Conservation (phyloP, 371 early-diverging fungal species). For the Ordospora pajunii region DNA sequence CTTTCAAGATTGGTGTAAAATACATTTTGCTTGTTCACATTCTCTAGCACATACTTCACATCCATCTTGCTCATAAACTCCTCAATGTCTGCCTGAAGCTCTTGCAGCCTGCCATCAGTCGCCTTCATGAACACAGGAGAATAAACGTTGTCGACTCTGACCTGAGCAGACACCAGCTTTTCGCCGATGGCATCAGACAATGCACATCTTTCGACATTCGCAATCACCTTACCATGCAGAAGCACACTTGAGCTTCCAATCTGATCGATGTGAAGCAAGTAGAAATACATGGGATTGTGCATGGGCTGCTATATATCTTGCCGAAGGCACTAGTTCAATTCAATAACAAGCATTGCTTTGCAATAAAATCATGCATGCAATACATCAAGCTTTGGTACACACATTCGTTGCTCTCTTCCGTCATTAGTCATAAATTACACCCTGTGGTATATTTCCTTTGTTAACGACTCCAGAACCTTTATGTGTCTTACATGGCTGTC, state of each 20-base stretch:
- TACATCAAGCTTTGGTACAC: not conserved
- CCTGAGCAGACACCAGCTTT: not conserved
- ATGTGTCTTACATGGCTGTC: slow-evolving; percentile 76
- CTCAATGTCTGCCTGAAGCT: slow-evolving; percentile 5
- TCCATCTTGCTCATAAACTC: not conserved
- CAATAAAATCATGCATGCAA: not conserved
- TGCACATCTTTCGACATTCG: not conserved
- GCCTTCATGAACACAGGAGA: slow-evolving; percentile 32
- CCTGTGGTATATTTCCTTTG: slow-evolving; percentile 25
- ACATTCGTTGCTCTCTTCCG: not conserved
- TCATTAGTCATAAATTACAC: not conserved
- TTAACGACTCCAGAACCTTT: slow-evolving; percentile 61
- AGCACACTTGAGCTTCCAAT: slow-evolving; percentile 12
- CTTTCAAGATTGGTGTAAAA: slow-evolving; percentile 34
- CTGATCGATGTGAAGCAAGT: slow-evolving; percentile 38
- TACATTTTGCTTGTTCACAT: slow-evolving; percentile 33
- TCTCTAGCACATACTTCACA: not conserved
- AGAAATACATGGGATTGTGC: slow-evolving; percentile 50
- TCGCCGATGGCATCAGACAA: not conserved
- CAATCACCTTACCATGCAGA: slow-evolving; percentile 30
- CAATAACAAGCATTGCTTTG: no score
- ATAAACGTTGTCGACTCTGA: slow-evolving; percentile 23
- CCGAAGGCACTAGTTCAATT: no score
- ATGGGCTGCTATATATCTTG: not conserved
- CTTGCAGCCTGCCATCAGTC: not conserved